Conservation (phyloP, 2,329 filamentous ascomycete genomes). For the Lecanosticta acicola region DNA sequence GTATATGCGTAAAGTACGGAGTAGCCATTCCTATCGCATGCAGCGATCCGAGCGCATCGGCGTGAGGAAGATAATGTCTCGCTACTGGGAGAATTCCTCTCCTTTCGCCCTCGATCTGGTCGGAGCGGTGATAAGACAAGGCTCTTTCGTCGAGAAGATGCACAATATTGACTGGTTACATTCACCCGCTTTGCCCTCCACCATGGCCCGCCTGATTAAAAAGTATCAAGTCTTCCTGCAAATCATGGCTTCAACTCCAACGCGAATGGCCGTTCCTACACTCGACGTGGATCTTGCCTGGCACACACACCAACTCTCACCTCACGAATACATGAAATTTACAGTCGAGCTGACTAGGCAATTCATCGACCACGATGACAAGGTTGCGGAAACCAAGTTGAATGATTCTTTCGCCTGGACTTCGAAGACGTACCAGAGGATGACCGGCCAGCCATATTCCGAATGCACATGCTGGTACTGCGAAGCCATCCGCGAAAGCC, state of each 20-base stretch:
- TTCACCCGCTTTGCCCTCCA: conserved; percentile 58
- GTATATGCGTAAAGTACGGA: conserved; percentile 37
- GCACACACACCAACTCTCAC: conserved; percentile 74
- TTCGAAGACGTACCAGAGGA: conserved; percentile 60
- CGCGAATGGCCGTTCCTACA: conserved; percentile 58
- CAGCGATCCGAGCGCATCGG: conserved; percentile 33
- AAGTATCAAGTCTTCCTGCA: conserved; percentile 62
- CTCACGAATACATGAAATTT: conserved; percentile 57
- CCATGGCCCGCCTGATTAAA: conserved; percentile 57
- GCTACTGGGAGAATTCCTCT: conserved; percentile 64
- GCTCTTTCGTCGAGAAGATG: conserved; percentile 68
- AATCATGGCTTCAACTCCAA: conserved; percentile 50
- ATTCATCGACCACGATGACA: conserved; percentile 80
- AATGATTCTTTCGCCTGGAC: conserved; percentile 67
- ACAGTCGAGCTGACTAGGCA: conserved; percentile 45
- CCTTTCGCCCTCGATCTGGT: conserved; percentile 60
- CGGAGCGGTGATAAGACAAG: conserved; percentile 61
- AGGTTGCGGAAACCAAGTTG: conserved; percentile 64
- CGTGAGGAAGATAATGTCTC: conserved; percentile 62
- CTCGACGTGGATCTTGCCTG: conserved; percentile 70
- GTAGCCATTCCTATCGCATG: conserved; percentile 2
- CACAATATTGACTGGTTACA: conserved; percentile 71
- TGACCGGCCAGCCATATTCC: conserved; percentile 62
- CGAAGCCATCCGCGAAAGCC: conserved; percentile 59
- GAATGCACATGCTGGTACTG: conserved; percentile 84